Evolutionary conservation across 495 filamentous ascomycete species (phyloP), one percentile per base, ranked within the genome.

Genomic region (Podospora comata): DNA sequence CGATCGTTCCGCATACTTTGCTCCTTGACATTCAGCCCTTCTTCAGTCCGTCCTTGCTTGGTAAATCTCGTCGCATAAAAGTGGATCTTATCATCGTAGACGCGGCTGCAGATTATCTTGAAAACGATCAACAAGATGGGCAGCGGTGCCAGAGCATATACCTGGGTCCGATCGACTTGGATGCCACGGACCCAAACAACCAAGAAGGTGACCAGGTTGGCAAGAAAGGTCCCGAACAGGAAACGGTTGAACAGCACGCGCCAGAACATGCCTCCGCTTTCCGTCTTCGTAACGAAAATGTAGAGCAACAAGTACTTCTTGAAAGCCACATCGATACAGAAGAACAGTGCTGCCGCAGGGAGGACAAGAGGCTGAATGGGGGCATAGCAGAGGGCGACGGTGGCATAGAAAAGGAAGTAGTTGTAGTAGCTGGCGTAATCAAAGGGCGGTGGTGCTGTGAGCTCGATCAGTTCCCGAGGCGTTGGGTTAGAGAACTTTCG

Each of bases 391-490:
- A 99, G 83, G 2, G 92, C 89, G 39, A 97, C 90, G 0, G 95
- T 98, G 4, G 91, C 83, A 77, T 97, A 97, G 80, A 92, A 99
- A 19, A 98, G 83, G 79, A 97, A 97, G 79, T 88, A 92, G 76
- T 97, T 98, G 83, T 97, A 98, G 80, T 98, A 97, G 68, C 86
- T 92, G 62, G 95, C 92, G 73, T 97, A 99, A 72, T 97, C 94
- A 78, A 99, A 97, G 13, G 91, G 79, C 2, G 91, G 92, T 59
- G 95, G 95, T 55, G 96, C 96, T 7, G 94, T 96, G 79, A 93
- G 88, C 74, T 97, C 92, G 73, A 98, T 98, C 70, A 92, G 83
- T 77, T 99, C 91, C 56, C 95, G 87, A 55, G 95, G 96, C 7
- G 95, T 99, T 2, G 95, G 94, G 64, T 85, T 86, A 63, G 91